Percentiles rank a stretch among this genome's conserved stretches.
Evolutionary conservation across 1,284 basidiomycete species (phyloP).

Genomic region (Trametes hirsuta): DNA sequence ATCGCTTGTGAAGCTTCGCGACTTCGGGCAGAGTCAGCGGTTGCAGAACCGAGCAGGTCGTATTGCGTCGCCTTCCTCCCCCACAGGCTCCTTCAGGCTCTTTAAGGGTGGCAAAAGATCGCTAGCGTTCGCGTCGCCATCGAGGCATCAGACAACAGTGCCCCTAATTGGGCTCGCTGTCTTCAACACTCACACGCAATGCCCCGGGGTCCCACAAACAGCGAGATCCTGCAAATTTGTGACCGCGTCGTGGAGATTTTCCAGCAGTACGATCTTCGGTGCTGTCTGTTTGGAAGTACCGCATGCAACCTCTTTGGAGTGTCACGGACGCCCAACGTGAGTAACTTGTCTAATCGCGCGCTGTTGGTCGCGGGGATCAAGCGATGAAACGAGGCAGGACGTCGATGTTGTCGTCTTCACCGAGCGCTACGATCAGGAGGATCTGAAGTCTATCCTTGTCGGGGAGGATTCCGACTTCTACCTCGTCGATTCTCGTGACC

Average conservation of each 20-base stretch:
- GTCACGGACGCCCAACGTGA: slow-evolving; percentile 42
- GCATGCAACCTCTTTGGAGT: slow-evolving; percentile 44
- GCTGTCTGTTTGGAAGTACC: slow-evolving; percentile 24
- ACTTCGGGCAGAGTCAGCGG: no score
- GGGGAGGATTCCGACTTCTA: slow-evolving; percentile 29
- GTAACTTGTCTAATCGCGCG: slow-evolving; percentile 5
- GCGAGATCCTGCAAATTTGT: not conserved
- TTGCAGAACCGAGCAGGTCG: no score
- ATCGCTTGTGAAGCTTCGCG: no score
- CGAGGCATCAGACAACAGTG: no score
- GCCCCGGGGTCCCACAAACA: slow-evolving; percentile 28
- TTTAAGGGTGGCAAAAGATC: no score
- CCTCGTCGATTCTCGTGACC: slow-evolving; percentile 28
- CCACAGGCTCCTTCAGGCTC: no score
- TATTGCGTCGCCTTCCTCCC: no score
- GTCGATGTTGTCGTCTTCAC: slow-evolving; percentile 36
- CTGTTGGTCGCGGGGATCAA: not conserved
- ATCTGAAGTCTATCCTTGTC: slow-evolving; percentile 30
- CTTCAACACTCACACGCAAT: not conserved
- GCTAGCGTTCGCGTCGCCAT: no score
- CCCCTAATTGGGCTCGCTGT: no score
- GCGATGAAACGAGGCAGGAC: slow-evolving; percentile 26
- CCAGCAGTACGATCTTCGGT: not conserved
- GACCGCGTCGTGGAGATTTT: slow-evolving; percentile 5
- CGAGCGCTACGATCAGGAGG: slow-evolving; percentile 21